phyloP scores from a whole-genome alignment of 2,329 filamentous ascomycete species.

The Incumbomyces lentus region DNA sequence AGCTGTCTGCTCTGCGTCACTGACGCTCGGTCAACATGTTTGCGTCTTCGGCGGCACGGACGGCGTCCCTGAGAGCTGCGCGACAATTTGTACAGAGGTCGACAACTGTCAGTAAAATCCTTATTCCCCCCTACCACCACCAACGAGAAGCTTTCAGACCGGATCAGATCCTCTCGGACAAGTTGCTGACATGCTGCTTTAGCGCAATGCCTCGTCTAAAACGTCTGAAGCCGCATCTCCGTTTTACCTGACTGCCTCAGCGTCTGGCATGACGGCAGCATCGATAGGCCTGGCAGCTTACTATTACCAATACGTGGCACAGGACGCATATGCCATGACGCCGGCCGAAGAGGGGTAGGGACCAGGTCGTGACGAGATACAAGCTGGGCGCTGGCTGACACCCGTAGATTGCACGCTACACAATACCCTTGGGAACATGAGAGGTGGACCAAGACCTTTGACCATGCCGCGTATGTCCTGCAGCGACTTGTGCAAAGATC shows the following conservation, averaged over 20 bases:
- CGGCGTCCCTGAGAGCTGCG: conserved; percentile 71
- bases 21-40: conserved; percentile 57
- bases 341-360: conserved; percentile 96
- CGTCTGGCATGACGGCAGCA: conserved; percentile 73
- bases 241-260: conserved; percentile 76
- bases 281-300: conserved; percentile 85
- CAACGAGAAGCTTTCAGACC: conserved; percentile 24
- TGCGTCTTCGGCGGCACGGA: conserved; percentile 82
- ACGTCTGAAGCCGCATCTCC: conserved; percentile 60
- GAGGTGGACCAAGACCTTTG: conserved; percentile 89
- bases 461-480: conserved; percentile 78
- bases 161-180: conserved; percentile 9
- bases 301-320: conserved; percentile 95
- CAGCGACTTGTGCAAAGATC: conserved; percentile 1
- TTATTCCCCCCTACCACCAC: conserved; percentile 22
- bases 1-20: conserved; percentile 14
- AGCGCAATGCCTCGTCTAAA: conserved; percentile 57
- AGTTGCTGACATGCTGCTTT: conserved; percentile 18
- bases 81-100: conserved; percentile 62
- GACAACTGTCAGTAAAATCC: conserved; percentile 59
- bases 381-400: conserved; percentile 11
- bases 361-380: conserved; percentile 11
- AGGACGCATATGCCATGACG: conserved; percentile 77
- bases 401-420: conserved; percentile 72
- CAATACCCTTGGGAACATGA: conserved; percentile 92